Evolutionary conservation across 2,329 filamentous ascomycete genomes (phyloP).

Genomic region (Elsinoe arachidis): DNA sequence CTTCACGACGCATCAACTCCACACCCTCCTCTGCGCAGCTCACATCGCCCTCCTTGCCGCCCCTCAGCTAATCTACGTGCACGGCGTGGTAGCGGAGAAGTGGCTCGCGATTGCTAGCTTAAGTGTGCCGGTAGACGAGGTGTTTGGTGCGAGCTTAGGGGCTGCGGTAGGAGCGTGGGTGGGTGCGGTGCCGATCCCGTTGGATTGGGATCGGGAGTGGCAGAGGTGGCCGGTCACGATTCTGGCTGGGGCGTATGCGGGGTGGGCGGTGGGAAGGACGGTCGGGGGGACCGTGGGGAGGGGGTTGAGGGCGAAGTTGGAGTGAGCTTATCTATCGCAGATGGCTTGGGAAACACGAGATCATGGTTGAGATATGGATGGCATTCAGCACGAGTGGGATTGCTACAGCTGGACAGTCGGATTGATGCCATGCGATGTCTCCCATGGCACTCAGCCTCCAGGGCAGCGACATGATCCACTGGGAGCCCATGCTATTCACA

Average conservation of each 20-base stretch:
- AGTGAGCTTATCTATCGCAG: constrained; percentile 18
- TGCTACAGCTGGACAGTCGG: no score
- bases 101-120: constrained; percentile 65
- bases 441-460: no score
- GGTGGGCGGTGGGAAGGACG: constrained; percentile 63
- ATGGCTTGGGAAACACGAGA: background rate
- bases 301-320: constrained; percentile 39
- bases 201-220: constrained; percentile 99
- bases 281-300: constrained; percentile 44
- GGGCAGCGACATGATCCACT: no score
- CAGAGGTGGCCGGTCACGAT: constrained; percentile 96
- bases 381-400: no score
- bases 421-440: no score
- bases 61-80: constrained; percentile 75
- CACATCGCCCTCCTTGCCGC: constrained; percentile 73
- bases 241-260: constrained; percentile 69
- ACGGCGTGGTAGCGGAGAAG: constrained; percentile 62
- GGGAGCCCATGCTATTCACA: no score
- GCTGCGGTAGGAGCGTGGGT: constrained; percentile 77
- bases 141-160: constrained; percentile 75
- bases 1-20: constrained; percentile 65
- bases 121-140: constrained; percentile 67
- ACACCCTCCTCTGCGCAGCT: constrained; percentile 71
- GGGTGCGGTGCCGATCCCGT: constrained; percentile 85
- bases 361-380: background rate